phyloP scores from a whole-genome alignment of 2,329 filamentous ascomycete species.

The Rugonectria rugulosa region DNA sequence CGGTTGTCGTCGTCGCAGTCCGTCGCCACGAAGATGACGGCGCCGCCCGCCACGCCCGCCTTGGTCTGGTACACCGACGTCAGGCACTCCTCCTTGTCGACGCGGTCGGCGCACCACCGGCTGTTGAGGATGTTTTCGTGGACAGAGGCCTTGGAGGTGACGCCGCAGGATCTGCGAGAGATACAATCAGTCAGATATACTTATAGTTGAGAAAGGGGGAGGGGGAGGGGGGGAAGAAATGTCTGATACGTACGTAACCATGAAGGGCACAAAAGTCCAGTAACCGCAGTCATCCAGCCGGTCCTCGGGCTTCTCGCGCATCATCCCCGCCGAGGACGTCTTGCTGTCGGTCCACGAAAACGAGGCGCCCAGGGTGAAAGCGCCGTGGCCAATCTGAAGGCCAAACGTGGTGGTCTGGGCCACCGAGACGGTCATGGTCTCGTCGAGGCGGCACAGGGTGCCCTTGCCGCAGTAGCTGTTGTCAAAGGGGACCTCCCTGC shows the following conservation, averaged over 20 bases:
- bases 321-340: neutral
- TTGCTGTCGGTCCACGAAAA: slow-evolving; percentile 11
- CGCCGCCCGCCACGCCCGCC: neutral
- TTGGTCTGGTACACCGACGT: neutral
- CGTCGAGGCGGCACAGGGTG: neutral
- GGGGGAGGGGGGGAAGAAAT: no score
- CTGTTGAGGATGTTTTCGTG: slow-evolving; percentile 5
- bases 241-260: slow-evolving; percentile 13
- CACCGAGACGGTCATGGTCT: neutral
- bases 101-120: slow-evolving; percentile 9
- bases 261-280: slow-evolving; percentile 15
- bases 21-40: slow-evolving; percentile 5
- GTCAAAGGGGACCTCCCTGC: slow-evolving; percentile 1
- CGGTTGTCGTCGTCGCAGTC: slow-evolving; percentile 4
- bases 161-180: slow-evolving; percentile 13
- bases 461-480: neutral
- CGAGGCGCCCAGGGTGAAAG: slow-evolving; percentile 3
- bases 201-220: no score
- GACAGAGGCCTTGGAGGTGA: slow-evolving; percentile 7
- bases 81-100: slow-evolving; percentile 14
- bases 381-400: slow-evolving; percentile 5
- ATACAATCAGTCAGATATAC: no score
- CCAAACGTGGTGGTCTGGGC: slow-evolving; percentile 7
- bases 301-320: slow-evolving; percentile 10
- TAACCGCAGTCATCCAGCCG: slow-evolving; percentile 17